A percentile compares a stretch with the other conserved stretches of the same genome.
These are phyloP conservation scores for Paramecium caudatum DNA, from an alignment of 73 alveolate genomes.

Conservation along the genomic window DNA sequence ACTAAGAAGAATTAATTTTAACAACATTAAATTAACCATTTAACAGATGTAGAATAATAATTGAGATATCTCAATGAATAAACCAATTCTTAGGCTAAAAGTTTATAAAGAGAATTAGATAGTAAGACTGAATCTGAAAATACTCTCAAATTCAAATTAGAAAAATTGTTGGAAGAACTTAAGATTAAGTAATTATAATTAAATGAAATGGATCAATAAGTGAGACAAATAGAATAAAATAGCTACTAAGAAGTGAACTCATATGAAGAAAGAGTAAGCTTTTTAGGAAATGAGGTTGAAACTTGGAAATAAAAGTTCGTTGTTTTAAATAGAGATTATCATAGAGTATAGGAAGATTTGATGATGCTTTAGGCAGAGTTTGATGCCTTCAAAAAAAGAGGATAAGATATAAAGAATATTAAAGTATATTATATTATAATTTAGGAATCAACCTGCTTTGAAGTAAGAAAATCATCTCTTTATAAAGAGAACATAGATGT, in stretches of 20 bases:
- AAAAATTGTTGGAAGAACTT: slow-evolving; percentile 13
- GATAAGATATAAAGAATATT: not conserved
- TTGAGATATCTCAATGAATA: not conserved
- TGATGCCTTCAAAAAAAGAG: slow-evolving; percentile 41
- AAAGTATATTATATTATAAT: slow-evolving; percentile 1
- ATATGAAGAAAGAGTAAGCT: not conserved
- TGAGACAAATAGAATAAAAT: not conserved
- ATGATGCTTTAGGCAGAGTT: slow-evolving; percentile 60
- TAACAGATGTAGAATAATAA: not conserved
- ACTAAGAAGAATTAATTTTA: not conserved
- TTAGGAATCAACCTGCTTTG: slow-evolving; percentile 29
- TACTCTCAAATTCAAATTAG: slow-evolving; percentile 13
- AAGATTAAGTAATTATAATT: slow-evolving; percentile 10
- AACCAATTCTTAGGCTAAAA: not conserved
- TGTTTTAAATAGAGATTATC: slow-evolving; percentile 54
- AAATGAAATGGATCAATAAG: not conserved
- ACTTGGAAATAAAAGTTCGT: slow-evolving; percentile 52
- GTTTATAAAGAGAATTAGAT: not conserved
- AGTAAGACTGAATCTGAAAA: not conserved
- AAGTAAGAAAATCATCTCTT: slow-evolving; percentile 29
- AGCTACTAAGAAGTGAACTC: not conserved
- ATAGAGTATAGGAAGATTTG: slow-evolving; percentile 28
- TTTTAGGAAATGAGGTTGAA: slow-evolving; percentile 6
- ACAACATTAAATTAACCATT: not conserved
- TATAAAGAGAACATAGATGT: slow-evolving; percentile 22